A percentile compares a stretch with the other conserved stretches of the same genome.
Conservation (phyloP, 257 asterid genomes). For the Echium plantagineum region DNA sequence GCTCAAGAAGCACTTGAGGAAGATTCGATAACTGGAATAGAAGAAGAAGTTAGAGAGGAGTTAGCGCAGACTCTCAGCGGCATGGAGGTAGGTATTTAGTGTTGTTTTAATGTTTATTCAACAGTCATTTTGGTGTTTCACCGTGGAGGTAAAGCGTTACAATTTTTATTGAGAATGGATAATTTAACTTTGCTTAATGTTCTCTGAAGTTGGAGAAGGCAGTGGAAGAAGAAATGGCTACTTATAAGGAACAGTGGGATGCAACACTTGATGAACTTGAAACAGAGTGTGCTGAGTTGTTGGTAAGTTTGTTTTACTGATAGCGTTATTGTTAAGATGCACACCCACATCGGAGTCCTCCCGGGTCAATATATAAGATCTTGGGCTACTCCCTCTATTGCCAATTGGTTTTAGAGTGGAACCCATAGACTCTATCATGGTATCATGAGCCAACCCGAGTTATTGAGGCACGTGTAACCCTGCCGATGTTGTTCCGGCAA, state of each 20-base stretch:
- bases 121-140: too few species aligned
- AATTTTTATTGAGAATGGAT: slow-evolving; percentile 11
- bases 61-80: slow-evolving; percentile 52
- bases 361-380: too few species aligned
- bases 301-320: slow-evolving; percentile 32
- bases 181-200: not conserved
- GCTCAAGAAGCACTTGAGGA: slow-evolving; percentile 92
- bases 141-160: not conserved
- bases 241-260: slow-evolving; percentile 84
- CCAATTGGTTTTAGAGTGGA: too few species aligned
- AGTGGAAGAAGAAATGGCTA: slow-evolving; percentile 62
- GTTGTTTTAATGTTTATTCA: not conserved
- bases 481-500: too few species aligned
- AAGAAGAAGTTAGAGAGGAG: slow-evolving; percentile 85
- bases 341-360: too few species aligned
- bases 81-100: slow-evolving; percentile 36
- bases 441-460: too few species aligned
- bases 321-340: not conserved
- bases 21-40: slow-evolving; percentile 63
- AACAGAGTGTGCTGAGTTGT: slow-evolving; percentile 72
- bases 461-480: too few species aligned
- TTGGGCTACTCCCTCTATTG: too few species aligned
- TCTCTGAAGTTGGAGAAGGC: slow-evolving; percentile 63
- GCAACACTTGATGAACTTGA: slow-evolving; percentile 76
- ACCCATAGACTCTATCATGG: too few species aligned